Base-by-base conservation (phyloP, 192 early-diverging fungal genomes). In the Umbelopsis vinacea region DNA sequence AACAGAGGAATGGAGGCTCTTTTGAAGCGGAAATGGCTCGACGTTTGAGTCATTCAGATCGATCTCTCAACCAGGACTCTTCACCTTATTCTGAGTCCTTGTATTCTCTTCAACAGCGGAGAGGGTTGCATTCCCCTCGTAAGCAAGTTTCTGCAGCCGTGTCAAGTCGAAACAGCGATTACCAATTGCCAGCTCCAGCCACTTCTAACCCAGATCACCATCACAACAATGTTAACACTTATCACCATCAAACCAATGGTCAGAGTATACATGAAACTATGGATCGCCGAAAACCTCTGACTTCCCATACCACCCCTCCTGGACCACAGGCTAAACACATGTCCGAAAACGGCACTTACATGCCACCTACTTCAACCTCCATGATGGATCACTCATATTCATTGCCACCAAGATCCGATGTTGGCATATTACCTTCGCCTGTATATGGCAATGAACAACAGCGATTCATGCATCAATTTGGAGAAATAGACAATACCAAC, bases 21-120 rank as follows among this genome's bases (percentile, higher is more conserved):
- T 63, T 63, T 63, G 57, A 63, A 35, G 57, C 57, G 0, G 57
- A 63, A 37, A 63, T 63, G 57, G 57, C 57, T 35, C 57, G 57
- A 3, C 24, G 57, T 35, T 35, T 63, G 6, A 63, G 33, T 19
- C 57, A 37, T 37, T 63, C 57, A 63, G 57, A 63, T 2, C 33
- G 19, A 17, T 19, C 29, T 4, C 33, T 17, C 10, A 35, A 29
- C 33, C 57, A 63, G 2, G 57, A 63, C 6, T 63, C 26, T 6
- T 11, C 57, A 11, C 5, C 29, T 5, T 35, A 29, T 4, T 63
- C 57, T 14, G 57, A 63, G 12, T 63, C 57, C 6, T 26, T 63
- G 26, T 63, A 63, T 37, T 63, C 57, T 38, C 15, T 63, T 3
- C 57, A 63, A 37, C 57, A 63, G 33, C 26, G 57, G 11, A 35